phyloP scores from a whole-genome alignment of 225 moss, liverwort and hornwort genomes.

The Lunularia cruciata region DNA sequence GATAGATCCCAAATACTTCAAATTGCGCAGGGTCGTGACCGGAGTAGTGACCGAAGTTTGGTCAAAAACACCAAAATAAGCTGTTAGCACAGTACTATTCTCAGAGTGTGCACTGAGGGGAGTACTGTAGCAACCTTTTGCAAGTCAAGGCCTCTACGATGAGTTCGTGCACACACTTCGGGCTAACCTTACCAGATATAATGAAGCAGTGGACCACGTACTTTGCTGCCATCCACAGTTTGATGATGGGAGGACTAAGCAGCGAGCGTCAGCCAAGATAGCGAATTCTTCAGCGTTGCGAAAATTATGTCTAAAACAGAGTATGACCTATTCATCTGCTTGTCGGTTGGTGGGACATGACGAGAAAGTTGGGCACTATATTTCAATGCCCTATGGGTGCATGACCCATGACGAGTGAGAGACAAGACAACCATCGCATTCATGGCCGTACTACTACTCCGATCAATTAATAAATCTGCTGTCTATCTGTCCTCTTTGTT shows the following conservation, averaged over 20 bases:
- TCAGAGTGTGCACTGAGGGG: too few relatives aligned
- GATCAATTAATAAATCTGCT: background rate
- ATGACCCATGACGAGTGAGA: slow-evolving; percentile 24
- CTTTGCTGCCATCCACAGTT: slow-evolving; percentile 9
- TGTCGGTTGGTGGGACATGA: slow-evolving; percentile 26
- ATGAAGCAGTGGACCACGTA: slow-evolving; percentile 10
- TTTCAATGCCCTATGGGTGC: slow-evolving; percentile 10
- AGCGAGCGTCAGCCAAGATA: too few relatives aligned
- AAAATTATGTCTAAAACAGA: background rate
- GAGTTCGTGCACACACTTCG: slow-evolving; percentile 1
- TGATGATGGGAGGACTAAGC: too few relatives aligned
- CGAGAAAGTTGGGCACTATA: slow-evolving; percentile 8
- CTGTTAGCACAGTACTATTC: too few relatives aligned
- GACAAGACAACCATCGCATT: slow-evolving; percentile 14
- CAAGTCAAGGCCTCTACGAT: background rate
- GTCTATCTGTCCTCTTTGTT: slow-evolving; percentile 3
- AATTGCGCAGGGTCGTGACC: too few relatives aligned
- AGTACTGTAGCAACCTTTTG: slow-evolving; percentile 4
- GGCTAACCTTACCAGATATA: background rate
- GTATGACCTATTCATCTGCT: slow-evolving; percentile 10
- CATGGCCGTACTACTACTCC: slow-evolving; percentile 1
- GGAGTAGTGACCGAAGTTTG: too few relatives aligned
- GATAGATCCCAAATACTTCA: too few relatives aligned
- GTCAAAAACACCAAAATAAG: too few relatives aligned
- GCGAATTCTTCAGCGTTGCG: background rate